Percentiles rank a stretch among this genome's conserved stretches.
These are phyloP conservation scores for Postia placenta DNA, from an alignment of 768 basidiomycete species.

Conservation along the genomic window DNA sequence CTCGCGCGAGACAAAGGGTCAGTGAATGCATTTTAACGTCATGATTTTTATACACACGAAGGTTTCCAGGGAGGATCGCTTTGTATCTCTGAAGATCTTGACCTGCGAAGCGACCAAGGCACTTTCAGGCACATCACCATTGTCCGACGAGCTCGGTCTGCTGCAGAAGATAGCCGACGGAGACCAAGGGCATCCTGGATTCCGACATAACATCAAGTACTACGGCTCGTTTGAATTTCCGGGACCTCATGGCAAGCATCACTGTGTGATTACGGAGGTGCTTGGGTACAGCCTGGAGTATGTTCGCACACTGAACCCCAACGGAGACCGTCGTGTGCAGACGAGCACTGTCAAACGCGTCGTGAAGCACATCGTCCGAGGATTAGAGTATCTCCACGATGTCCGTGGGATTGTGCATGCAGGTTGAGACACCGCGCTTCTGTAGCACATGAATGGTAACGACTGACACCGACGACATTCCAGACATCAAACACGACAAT, in stretches of 20 bases:
- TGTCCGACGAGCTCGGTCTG: too few relatives aligned
- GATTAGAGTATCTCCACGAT: slow-evolving; percentile 1
- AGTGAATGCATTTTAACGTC: too few relatives aligned
- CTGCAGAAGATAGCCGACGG: slow-evolving; percentile 3
- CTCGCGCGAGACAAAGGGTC: too few relatives aligned
- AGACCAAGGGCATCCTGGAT: not conserved
- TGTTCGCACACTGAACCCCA: not conserved
- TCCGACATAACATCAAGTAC: not conserved
- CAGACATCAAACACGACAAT: too few relatives aligned
- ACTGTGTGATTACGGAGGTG: slow-evolving; percentile 1
- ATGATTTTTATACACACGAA: too few relatives aligned
- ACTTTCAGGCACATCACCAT: too few relatives aligned
- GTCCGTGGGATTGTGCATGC: slow-evolving; percentile 3
- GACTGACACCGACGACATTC: too few relatives aligned
- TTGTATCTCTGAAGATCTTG: too few relatives aligned
- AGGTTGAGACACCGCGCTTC: too few relatives aligned
- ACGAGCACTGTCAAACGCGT: slow-evolving; percentile 3
- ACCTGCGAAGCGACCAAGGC: too few relatives aligned
- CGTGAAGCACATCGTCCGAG: not conserved
- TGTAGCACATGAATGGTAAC: too few relatives aligned
- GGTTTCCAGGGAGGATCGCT: too few relatives aligned
- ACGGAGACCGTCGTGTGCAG: slow-evolving; percentile 1
- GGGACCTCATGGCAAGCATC: not conserved
- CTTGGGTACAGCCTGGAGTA: slow-evolving; percentile 4
- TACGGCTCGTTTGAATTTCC: not conserved